Conservation (phyloP, 2,329 filamentous ascomycete genomes). For the Fusarium concolor region DNA sequence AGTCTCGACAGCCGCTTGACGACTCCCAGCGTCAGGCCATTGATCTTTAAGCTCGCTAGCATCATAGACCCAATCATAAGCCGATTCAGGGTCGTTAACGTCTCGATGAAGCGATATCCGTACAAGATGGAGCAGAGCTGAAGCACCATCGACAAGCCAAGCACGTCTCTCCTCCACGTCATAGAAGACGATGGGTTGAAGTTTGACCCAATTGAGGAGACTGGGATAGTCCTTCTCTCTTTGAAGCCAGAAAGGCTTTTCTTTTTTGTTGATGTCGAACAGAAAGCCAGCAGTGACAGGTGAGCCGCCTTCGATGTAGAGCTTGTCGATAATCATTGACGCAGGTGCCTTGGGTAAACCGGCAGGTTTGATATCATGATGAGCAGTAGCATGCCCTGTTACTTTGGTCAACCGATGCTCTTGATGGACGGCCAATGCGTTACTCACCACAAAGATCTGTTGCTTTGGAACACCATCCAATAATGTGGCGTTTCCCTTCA, state of each 20-base stretch:
- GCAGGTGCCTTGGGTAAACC: neutral
- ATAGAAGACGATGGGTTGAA: constrained; percentile 10
- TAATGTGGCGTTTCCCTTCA: constrained; percentile 14
- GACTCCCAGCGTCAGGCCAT: neutral
- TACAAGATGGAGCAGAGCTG: constrained; percentile 27
- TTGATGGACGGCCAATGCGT: rapidly evolving
- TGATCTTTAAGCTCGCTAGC: neutral
- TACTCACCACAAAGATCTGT: constrained; percentile 19
- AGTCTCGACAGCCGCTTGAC: constrained; percentile 13
- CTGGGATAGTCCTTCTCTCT: constrained; percentile 19
- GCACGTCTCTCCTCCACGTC: constrained; percentile 8
- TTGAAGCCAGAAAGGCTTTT: constrained; percentile 22
- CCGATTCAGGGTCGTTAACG: constrained; percentile 14
- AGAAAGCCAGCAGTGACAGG: constrained; percentile 8
- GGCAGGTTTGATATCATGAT: neutral
- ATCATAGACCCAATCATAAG: constrained; percentile 28
- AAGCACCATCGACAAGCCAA: constrained; percentile 28
- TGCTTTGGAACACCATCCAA: constrained; percentile 22
- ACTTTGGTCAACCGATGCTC: neutral
- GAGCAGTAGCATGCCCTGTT: neutral
- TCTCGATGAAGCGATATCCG: constrained; percentile 17
- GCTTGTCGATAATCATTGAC: neutral
- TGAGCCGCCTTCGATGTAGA: constrained; percentile 21
- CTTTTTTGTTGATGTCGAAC: constrained; percentile 16
- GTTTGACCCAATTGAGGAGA: constrained; percentile 22